A percentile compares a stretch with the other conserved stretches of the same genome.
These are phyloP conservation scores for Aspergillus carbonarius DNA, from an alignment of 2,329 filamentous ascomycete species.

Conservation along the genomic window DNA sequence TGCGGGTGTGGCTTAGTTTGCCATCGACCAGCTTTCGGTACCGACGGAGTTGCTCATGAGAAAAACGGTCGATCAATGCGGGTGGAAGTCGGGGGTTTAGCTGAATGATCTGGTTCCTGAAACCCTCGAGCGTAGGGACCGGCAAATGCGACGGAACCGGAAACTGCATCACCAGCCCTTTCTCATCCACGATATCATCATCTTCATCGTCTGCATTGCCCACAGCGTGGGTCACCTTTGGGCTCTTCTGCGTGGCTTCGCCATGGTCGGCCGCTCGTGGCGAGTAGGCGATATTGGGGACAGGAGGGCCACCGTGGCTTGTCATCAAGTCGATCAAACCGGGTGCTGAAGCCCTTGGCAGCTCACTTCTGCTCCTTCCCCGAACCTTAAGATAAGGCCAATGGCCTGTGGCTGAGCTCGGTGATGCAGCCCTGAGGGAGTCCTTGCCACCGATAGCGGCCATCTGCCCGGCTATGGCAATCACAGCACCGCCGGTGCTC, in stretches of 20 bases:
- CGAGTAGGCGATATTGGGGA: conserved; percentile 53
- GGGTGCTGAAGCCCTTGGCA: conserved; percentile 43
- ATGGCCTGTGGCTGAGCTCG: conserved; percentile 33
- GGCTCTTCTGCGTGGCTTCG: conserved; percentile 12
- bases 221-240: conserved; percentile 18
- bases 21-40: conserved; percentile 74
- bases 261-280: conserved; percentile 26
- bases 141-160: conserved; percentile 65
- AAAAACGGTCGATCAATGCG: conserved; percentile 75
- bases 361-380: conserved; percentile 58
- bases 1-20: conserved; percentile 67
- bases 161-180: conserved; percentile 62
- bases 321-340: conserved; percentile 57
- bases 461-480: conserved; percentile 48
- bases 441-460: conserved; percentile 52
- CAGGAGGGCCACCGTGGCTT: conserved; percentile 58
- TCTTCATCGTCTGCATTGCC: conserved; percentile 53
- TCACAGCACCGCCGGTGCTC: conserved; percentile 42
- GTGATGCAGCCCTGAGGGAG: conserved; percentile 55
- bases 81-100: conserved; percentile 71
- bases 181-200: conserved; percentile 58
- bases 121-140: conserved; percentile 71
- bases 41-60: conserved; percentile 73
- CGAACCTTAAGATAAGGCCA: conserved; percentile 52
- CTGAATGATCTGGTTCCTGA: conserved; percentile 69